Evolutionary conservation across 345 rosid genomes (phyloP).

Genomic region (Hibiscus tridactylites): DNA sequence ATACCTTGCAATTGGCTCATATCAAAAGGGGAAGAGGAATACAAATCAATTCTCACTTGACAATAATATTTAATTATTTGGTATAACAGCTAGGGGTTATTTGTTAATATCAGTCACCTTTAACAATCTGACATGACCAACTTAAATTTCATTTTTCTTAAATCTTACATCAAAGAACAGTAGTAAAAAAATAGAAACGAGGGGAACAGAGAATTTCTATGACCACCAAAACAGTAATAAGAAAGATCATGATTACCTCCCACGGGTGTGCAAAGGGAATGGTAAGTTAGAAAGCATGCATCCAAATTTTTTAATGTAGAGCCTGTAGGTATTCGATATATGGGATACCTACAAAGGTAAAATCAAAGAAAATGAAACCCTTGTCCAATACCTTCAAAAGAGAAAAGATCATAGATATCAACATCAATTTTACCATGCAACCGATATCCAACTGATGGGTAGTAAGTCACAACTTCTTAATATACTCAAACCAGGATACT

Average conservation of each 20-base stretch:
- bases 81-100: too few relatives aligned
- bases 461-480: conserved; percentile 30
- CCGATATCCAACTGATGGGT: conserved; percentile 30
- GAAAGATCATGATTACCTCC: conserved; percentile 17
- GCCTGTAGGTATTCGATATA: too few relatives aligned
- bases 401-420: background rate
- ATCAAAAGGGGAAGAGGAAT: too few relatives aligned
- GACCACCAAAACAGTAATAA: background rate
- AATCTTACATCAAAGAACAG: background rate
- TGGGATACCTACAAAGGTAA: too few relatives aligned
- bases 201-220: background rate
- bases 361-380: too few relatives aligned
- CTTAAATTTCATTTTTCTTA: background rate
- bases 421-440: conserved; percentile 28
- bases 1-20: too few relatives aligned
- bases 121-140: too few relatives aligned
- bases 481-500: conserved; percentile 20
- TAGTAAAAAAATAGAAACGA: background rate
- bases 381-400: too few relatives aligned
- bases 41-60: too few relatives aligned
- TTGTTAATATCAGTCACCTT: too few relatives aligned
- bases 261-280: conserved; percentile 24
- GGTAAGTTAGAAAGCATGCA: conserved; percentile 33
- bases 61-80: too few relatives aligned
- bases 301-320: conserved; percentile 10